Evolutionary conservation across 805 yeast species (phyloP), one percentile per base, ranked within the genome.

Genomic region (Brettanomyces naardenensis): DNA sequence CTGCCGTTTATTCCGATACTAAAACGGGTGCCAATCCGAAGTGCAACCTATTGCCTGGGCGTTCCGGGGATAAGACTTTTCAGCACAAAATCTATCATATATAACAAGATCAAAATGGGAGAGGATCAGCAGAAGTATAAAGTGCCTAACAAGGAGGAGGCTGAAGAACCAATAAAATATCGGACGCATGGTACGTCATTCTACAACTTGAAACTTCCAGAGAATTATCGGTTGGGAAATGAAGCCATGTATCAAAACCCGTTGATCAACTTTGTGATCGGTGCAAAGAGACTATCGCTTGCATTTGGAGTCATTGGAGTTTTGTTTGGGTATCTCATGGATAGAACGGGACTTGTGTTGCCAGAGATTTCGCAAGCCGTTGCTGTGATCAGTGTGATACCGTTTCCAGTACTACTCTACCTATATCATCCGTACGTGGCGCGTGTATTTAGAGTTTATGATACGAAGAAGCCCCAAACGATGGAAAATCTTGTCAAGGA

Each of bases 391-490:
- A 51, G 74, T 0, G 52, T 73, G 1, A 43, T 75, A 13, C 80
- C 85, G 4, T 57, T 72, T 3, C 92, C 94, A 0, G 55, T 77
- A 2, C 60, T 73, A 2, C 65, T 65, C 15, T 76, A 67, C 50
- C 66, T 75, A 36, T 73, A 85, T 3, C 62, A 66, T 25, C 78
- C 84, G 37, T 81, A 80, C 46, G 95, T 86, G 22, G 65, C 84
- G 3, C 64, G 86, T 44, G 74, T 86, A 13, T 83, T 73, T 60
- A 61, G 95, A 32, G 63, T 85, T 18, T 85, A 84, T 53, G 77
- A 78, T 48, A 68, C 71, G 29, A 68, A 71, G 4, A 64, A 71
- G 50, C 75, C 79, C 0, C 89, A 84, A 52, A 78, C 83, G 1
- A 62, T 75, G 38, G 84, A 78, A 35, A 72, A 70, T 49, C 63